A percentile compares a stretch with the other conserved stretches of the same genome.
Evolutionary conservation across 768 basidiomycete genomes (phyloP).

Genomic region (Leccinum pellstonianum): DNA sequence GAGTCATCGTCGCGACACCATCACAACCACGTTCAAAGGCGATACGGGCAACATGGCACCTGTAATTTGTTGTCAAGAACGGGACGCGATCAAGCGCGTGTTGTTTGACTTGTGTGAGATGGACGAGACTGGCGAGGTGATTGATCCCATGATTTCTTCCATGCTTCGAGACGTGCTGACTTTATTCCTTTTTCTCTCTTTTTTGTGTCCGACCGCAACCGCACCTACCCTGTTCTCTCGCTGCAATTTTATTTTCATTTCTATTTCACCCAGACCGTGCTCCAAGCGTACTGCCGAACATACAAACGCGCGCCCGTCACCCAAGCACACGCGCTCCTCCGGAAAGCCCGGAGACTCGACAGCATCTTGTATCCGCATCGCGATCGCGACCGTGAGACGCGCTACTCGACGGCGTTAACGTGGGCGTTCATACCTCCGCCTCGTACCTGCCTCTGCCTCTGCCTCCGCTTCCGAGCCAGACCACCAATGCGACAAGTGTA

Average conservation of each 20-base stretch:
- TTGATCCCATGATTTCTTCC: conserved; percentile 17
- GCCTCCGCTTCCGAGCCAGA: conserved; percentile 22
- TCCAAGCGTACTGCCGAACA: conserved; percentile 81
- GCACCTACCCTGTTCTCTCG: neutral
- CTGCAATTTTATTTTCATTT: neutral
- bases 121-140: conserved; percentile 80
- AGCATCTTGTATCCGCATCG: conserved; percentile 53
- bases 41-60: conserved; percentile 78
- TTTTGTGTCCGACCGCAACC: neutral
- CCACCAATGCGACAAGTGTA: conserved; percentile 56
- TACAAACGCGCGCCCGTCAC: conserved; percentile 78
- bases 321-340: conserved; percentile 80
- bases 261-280: conserved; percentile 60
- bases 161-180: conserved; percentile 6
- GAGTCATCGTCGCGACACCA: conserved; percentile 66
- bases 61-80: conserved; percentile 75
- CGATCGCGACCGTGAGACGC: neutral
- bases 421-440: neutral
- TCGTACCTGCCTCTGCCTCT: neutral
- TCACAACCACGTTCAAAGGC: conserved; percentile 71
- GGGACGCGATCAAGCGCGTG: conserved; percentile 60
- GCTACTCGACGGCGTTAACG: neutral
- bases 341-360: conserved; percentile 87
- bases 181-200: neutral
- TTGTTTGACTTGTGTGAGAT: conserved; percentile 85